Base-by-base conservation (phyloP, 2,329 filamentous ascomycete species). In the Fusarium tupiense region DNA sequence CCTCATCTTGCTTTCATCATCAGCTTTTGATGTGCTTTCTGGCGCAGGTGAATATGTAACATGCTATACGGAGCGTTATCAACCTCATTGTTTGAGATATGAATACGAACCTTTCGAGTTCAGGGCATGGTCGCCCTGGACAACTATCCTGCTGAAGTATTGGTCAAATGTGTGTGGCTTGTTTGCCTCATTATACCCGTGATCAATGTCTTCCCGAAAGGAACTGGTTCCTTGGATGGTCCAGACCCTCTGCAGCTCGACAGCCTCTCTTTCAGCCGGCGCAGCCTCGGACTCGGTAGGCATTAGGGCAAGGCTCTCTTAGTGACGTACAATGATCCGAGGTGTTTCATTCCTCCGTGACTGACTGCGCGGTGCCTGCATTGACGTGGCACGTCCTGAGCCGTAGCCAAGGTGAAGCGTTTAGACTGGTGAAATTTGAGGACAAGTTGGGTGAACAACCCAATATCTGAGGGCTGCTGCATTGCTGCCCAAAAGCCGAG, bases 71-170 rank as follows among this genome's bases (percentile, higher is more conserved):
- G 62, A 68, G 63, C 60, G 68, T 74, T 74, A 50, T 38, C 61
- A 61, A 62, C 61, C 49, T 70, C 58, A 67, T 61, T 61, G 49
- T 75, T 75, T 67, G 65, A 73, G 72, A 75, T 63, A 67, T 66
- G 66, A 75, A 64, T 68, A 71, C 62, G 44, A 73, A 64, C 68
- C 63, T 56, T 74, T 60, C 44, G 47, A 72, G 64, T 67, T 43
- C 57, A 49, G 61, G 72, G 73, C 59, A 50, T 37, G 33, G 38
- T 37, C 60, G 61, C 69, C 69, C 69, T 67, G 64, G 44, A 60
- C 59, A 50, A 52, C 54, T 43, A 63, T 47, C 52, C 20, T 47
- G 7, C 16, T 33, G 17, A 44, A 26, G 43, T 33, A 35, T 40
- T 59, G 43, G 35, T 37, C 40, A 38, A 52, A 43, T 43, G 33